Percentiles rank a stretch among this genome's conserved stretches.
Conservation (phyloP, 208 protist genomes). For the Trypanosoma rangeli region DNA sequence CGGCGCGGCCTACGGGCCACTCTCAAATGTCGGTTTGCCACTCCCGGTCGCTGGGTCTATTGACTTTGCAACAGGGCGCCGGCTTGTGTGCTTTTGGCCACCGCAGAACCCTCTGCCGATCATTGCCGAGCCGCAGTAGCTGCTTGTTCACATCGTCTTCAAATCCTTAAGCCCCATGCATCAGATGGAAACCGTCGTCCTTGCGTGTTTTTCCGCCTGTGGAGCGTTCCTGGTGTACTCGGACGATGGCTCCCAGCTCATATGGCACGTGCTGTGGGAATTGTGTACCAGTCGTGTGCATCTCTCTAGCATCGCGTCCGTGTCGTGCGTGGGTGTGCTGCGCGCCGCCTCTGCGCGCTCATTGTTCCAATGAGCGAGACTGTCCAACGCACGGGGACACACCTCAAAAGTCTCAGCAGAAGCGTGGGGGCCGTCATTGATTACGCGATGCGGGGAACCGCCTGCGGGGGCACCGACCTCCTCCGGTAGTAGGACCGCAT, state of each 20-base stretch:
- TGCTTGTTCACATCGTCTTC: slow-evolving; percentile 49
- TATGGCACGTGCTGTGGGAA: slow-evolving; percentile 74
- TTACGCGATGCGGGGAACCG: slow-evolving; percentile 43
- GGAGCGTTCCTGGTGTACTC: slow-evolving; percentile 78
- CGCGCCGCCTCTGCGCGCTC: slow-evolving; percentile 64
- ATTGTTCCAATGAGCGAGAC: slow-evolving; percentile 54
- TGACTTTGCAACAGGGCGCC: slow-evolving; percentile 40
- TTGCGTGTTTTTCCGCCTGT: slow-evolving; percentile 25
- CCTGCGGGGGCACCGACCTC: slow-evolving; percentile 71
- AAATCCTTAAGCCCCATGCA: slow-evolving; percentile 16
- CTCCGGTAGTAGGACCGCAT: no score
- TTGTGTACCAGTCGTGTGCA: slow-evolving; percentile 55
- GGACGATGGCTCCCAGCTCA: slow-evolving; percentile 64
- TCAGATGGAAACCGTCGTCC: background rate
- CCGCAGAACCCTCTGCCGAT: slow-evolving; percentile 39
- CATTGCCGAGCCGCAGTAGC: slow-evolving; percentile 37
- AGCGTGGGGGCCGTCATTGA: slow-evolving; percentile 41
- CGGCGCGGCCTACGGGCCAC: background rate
- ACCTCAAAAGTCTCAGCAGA: slow-evolving; percentile 48
- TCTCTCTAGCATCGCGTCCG: slow-evolving; percentile 39
- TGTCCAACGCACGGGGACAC: slow-evolving; percentile 55
- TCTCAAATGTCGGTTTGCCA: slow-evolving; percentile 33
- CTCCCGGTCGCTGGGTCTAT: slow-evolving; percentile 44
- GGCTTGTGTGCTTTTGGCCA: slow-evolving; percentile 59
- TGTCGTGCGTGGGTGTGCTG: slow-evolving; percentile 44